Conservation (phyloP, 2,329 filamentous ascomycete species). For the Daldinia sp. region DNA sequence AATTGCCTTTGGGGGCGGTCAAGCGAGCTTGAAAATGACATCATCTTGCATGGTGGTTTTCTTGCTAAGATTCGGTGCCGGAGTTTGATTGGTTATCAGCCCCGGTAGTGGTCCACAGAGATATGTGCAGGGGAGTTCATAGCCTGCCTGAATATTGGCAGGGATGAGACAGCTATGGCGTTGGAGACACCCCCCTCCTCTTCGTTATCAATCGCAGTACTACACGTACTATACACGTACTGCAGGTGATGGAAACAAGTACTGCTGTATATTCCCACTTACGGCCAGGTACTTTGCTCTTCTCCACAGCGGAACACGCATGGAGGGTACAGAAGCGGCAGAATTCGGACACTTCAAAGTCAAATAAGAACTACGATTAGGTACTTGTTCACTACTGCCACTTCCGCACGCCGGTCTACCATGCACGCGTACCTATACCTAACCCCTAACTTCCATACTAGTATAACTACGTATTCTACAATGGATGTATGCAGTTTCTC, state of each 20-base stretch:
- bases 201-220: slow-evolving; percentile 6
- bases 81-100: slow-evolving; percentile 10
- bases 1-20: slow-evolving; percentile 36
- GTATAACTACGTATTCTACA: background rate
- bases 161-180: slow-evolving; percentile 19
- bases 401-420: background rate
- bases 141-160: slow-evolving; percentile 35
- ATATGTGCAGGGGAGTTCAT: slow-evolving; percentile 27
- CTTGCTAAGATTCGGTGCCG: slow-evolving; percentile 22
- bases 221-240: background rate
- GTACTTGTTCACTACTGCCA: too few species aligned
- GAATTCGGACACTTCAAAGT: slow-evolving; percentile 29
- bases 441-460: too few species aligned
- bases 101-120: slow-evolving; percentile 23
- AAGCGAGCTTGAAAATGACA: slow-evolving; percentile 33
- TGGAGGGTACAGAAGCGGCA: slow-evolving; percentile 27
- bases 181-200: slow-evolving; percentile 23
- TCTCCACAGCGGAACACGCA: slow-evolving; percentile 36
- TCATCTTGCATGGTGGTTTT: slow-evolving; percentile 29
- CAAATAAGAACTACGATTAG: background rate
- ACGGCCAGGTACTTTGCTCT: slow-evolving; percentile 6
- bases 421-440: too few species aligned
- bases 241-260: background rate
- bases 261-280: slow-evolving; percentile 12
- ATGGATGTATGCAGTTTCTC: background rate